Base-by-base conservation (phyloP, 371 early-diverging fungal genomes). In the Catenaria anguillulae region DNA sequence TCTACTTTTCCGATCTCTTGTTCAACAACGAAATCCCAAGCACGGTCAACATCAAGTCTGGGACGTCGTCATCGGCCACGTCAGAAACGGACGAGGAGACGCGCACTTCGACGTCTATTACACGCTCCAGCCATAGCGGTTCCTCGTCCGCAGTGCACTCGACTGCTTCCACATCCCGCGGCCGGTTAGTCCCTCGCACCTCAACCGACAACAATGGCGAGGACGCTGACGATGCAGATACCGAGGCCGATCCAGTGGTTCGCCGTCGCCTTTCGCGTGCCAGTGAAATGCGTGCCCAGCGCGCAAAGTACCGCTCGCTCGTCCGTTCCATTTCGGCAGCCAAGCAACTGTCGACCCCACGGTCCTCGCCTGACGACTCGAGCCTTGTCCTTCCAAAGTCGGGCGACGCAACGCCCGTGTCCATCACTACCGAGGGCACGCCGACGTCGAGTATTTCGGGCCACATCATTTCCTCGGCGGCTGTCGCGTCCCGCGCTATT, bases 1-100 rank as follows among this genome's bases (percentile, higher is more conserved):
- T 85, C 15, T 85, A 81, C 56, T 55, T 85, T 5, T 83, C 83
- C 0, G 85, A 85, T 54, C 70, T 85, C 6, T 70, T 82, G 0
- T 82, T 77, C 62, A 85, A 84, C 64, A 71, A 79, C 2, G 85
- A 85, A 60, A 67, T 79, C n/a, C 80, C 82, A 1, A 17, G 24
- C 2, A 61, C 61, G 26, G 61, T 61, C 29, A 34, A 8, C n/a
- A 4, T 35, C 37, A 3, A 4, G 42, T n/a, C n/a, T 3, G 21
- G 2, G 43, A 42, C 24, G 58, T 58, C 24, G 42, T 33, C 3
- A 72, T 45, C 19, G 56, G 62, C 19, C n/a, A 58, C 37, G 60
- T 36, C 23, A 24, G 29, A 5, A 10, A 42, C 40, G 43, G 33
- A 60, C 43, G 21, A 10, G 60, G 54, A 0, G 23, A 43, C 33